Percentiles rank a stretch among this genome's conserved stretches.
Evolutionary conservation across 129 eudicot genomes (phyloP).

Genomic region (Tanacetum coccineum): DNA sequence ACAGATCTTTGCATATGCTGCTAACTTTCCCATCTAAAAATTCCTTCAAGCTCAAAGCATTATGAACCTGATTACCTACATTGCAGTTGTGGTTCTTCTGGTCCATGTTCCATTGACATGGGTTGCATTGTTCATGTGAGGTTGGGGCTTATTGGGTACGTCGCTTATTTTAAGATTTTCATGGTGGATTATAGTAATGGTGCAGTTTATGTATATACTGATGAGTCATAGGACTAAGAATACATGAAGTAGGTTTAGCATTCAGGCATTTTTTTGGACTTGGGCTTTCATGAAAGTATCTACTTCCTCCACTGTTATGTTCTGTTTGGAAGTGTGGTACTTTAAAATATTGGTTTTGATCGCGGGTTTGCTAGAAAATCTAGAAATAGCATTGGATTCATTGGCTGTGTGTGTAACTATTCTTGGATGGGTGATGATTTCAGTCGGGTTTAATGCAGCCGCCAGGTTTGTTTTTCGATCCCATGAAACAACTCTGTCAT

Average conservation of each 20-base stretch:
- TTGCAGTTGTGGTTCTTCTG: no score
- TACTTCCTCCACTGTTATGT: slow-evolving; percentile 39
- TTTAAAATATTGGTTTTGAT: no score
- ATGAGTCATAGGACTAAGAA: slow-evolving; percentile 35
- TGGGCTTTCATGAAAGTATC: slow-evolving; percentile 40
- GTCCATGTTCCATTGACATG: no score
- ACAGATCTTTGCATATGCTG: no score
- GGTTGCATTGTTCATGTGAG: slow-evolving; percentile 26
- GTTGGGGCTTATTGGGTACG: slow-evolving; percentile 43
- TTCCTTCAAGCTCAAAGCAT: slow-evolving; percentile 53
- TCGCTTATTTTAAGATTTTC: slow-evolving; percentile 40
- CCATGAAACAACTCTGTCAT: no score
- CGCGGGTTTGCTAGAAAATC: no score
- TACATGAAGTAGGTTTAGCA: slow-evolving; percentile 43
- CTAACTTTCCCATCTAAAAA: slow-evolving; percentile 48
- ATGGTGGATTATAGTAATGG: slow-evolving; percentile 44
- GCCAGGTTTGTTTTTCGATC: no score
- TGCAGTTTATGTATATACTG: slow-evolving; percentile 47
- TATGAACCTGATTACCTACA: slow-evolving; percentile 45
- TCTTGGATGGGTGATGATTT: slow-evolving; percentile 45
- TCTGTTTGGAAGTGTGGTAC: no score
- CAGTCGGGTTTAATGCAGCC: no score
- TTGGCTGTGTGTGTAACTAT: no score
- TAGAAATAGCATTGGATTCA: no score
- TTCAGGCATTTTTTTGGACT: slow-evolving; percentile 36